phyloP scores from a whole-genome alignment of 768 basidiomycete genomes.

The Naganishia onofrii region DNA sequence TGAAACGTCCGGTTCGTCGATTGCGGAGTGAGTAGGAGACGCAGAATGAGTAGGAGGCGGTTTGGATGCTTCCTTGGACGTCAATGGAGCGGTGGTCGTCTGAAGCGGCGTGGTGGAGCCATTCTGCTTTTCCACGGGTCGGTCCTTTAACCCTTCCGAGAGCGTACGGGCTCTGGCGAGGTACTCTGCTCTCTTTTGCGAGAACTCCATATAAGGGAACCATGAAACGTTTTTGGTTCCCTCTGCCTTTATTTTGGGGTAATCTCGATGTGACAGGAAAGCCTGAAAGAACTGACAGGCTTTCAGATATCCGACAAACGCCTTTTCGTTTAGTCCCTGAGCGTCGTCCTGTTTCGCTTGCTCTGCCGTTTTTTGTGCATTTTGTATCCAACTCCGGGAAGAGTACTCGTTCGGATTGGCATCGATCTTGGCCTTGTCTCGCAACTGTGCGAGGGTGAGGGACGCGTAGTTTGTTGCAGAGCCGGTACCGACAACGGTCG shows the following conservation, averaged over 20 bases:
- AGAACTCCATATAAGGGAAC: constrained; percentile 66
- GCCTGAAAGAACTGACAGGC: constrained; percentile 31
- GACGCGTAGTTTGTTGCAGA: not conserved
- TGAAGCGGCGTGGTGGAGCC: not conserved
- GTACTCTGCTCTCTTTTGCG: constrained; percentile 60
- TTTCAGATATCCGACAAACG: constrained; percentile 32
- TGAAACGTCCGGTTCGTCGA: constrained; percentile 55
- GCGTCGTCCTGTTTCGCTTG: constrained; percentile 28
- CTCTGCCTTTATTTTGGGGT: constrained; percentile 24
- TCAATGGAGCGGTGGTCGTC: constrained; percentile 28
- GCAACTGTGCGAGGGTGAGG: constrained; percentile 27
- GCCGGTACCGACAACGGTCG: not conserved
- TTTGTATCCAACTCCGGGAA: constrained; percentile 26
- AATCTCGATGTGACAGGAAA: constrained; percentile 26
- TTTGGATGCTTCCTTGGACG: constrained; percentile 12
- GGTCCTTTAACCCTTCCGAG: constrained; percentile 57
- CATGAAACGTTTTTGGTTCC: constrained; percentile 57
- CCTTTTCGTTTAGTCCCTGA: constrained; percentile 23
- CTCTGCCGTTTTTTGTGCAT: constrained; percentile 24
- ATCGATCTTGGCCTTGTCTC: constrained; percentile 18
- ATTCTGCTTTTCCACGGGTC: constrained; percentile 50
- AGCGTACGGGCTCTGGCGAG: constrained; percentile 55
- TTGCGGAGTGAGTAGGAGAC: constrained; percentile 2
- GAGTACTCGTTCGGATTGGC: constrained; percentile 23
- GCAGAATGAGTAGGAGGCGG: constrained; percentile 2